Base-by-base conservation (phyloP, 164 flowering plant genomes). In the Saururus chinensis region DNA sequence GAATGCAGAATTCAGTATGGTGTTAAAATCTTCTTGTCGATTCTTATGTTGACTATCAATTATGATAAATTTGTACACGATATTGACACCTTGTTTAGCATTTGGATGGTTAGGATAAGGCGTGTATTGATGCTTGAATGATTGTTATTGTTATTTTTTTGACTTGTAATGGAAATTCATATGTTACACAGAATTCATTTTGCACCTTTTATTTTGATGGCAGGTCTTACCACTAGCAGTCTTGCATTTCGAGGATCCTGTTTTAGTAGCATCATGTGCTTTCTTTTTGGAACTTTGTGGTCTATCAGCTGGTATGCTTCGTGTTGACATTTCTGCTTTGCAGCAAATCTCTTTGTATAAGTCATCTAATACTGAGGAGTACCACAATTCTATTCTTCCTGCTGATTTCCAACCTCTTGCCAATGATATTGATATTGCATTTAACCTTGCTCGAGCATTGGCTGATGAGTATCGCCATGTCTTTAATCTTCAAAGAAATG, bases 241-340 rank as follows among this genome's bases (percentile, higher is more conserved):
- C 63, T 66, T 76, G 65, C 88, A 90, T 70, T 93, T 85, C 77
- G 93, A 87, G 66, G 82, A 93, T 68, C 70, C 87, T 49, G 70
- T 83, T 56, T 68, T 90, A 77, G 96, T 88, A 60, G 86, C 96
- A 55, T 84, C 99, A 58, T 93, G 96, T 77, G 84, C 92, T 64
- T 81, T 84, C 70, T 82, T 90, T 22, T 65, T 88, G 76, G 99
- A 93, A 81, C 84, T 93, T 70, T 88, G 97, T 85, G 96, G 99
- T n/a, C 73, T 86, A 70, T 83, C 95, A 71, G 84, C 95, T 62
- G 76, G 76, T 70, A 77, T 76, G 85, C 87, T 90, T 22, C 92
- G 79, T 30, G 77, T 90, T 4, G 96, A 90, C 56, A 56, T 93
- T 70, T 86, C 97, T 74, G 86, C 86, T 30, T 77, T 93, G 73